A percentile compares a stretch with the other conserved stretches of the same genome.
Conservation (phyloP, 2,329 filamentous ascomycete genomes). For the Plectosphaerella cucumerina region DNA sequence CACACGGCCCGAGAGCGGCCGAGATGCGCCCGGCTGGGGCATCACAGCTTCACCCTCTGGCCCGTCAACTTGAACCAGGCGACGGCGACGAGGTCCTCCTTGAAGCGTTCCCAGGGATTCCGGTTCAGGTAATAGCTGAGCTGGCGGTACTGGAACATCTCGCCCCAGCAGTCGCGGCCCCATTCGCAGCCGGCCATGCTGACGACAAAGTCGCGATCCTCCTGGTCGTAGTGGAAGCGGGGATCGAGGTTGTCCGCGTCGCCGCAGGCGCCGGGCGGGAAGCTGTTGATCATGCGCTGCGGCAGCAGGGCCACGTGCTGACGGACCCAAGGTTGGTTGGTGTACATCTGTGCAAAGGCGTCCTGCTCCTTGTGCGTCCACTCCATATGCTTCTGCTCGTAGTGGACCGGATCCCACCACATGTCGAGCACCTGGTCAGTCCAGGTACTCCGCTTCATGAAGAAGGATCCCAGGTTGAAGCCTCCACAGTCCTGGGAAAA, state of each 20-base stretch:
- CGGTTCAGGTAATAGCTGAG: conserved; percentile 88
- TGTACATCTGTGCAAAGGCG: conserved; percentile 87
- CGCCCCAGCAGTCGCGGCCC: conserved; percentile 94
- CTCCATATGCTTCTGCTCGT: conserved; percentile 98
- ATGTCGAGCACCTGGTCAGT: conserved; percentile 87
- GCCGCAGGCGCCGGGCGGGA: conserved; percentile 84
- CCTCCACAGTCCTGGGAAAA: conserved; percentile 91
- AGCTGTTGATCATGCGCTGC: conserved; percentile 91
- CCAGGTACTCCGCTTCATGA: conserved; percentile 80
- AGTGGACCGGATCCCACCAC: conserved; percentile 97
- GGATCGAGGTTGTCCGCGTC: conserved; percentile 66
- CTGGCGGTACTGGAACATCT: conserved; percentile 94
- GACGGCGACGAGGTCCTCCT: conserved; percentile 59
- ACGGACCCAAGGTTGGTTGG: conserved; percentile 86
- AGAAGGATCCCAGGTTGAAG: conserved; percentile 96
- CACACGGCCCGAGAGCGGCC: background rate
- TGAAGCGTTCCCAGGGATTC: conserved; percentile 72
- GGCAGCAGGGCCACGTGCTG: conserved; percentile 84
- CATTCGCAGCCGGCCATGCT: conserved; percentile 99
- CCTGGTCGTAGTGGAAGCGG: conserved; percentile 78
- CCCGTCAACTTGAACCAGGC: conserved; percentile 63
- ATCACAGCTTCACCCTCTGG: conserved; percentile 51
- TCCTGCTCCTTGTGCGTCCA: conserved; percentile 99
- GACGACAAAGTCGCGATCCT: conserved; percentile 86
- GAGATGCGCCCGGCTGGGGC: background rate